phyloP scores from a whole-genome alignment of 495 filamentous ascomycete species.

The Penicillium maclennaniae region DNA sequence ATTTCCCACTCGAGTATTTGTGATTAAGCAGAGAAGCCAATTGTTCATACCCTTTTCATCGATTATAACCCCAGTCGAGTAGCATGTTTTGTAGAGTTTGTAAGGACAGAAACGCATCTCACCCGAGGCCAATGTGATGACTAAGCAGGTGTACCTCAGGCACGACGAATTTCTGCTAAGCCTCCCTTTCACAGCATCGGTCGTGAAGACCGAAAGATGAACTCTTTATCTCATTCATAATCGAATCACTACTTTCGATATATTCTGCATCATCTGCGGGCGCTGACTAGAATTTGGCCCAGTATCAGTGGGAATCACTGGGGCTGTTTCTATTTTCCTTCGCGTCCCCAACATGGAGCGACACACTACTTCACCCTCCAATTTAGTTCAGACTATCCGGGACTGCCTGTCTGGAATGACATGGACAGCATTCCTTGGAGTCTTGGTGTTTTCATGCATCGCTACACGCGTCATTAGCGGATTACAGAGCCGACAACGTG shows the following conservation, averaged over 20 bases:
- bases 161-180: neutral
- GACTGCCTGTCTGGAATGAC: slow-evolving; percentile 13
- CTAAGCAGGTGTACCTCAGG: neutral
- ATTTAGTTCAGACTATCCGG: slow-evolving; percentile 16
- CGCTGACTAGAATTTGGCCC: neutral
- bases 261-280: slow-evolving; percentile 1
- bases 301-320: neutral
- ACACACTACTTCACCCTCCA: slow-evolving; percentile 10
- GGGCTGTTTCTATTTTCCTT: slow-evolving; percentile 9
- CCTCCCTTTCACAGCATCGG: neutral
- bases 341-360: slow-evolving; percentile 21
- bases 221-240: neutral
- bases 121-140: neutral
- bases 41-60: neutral
- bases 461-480: slow-evolving; percentile 40
- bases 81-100: neutral
- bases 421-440: slow-evolving; percentile 24
- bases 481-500: slow-evolving; percentile 27
- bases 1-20: neutral
- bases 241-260: neutral
- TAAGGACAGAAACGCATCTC: neutral
- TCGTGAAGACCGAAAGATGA: neutral
- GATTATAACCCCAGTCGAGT: neutral
- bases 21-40: neutral
- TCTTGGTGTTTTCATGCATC: slow-evolving; percentile 30